These are phyloP conservation scores for Neopestalotiopsis sp. DNA, from an alignment of 2,329 filamentous ascomycete genomes.

Conservation along the genomic window DNA sequence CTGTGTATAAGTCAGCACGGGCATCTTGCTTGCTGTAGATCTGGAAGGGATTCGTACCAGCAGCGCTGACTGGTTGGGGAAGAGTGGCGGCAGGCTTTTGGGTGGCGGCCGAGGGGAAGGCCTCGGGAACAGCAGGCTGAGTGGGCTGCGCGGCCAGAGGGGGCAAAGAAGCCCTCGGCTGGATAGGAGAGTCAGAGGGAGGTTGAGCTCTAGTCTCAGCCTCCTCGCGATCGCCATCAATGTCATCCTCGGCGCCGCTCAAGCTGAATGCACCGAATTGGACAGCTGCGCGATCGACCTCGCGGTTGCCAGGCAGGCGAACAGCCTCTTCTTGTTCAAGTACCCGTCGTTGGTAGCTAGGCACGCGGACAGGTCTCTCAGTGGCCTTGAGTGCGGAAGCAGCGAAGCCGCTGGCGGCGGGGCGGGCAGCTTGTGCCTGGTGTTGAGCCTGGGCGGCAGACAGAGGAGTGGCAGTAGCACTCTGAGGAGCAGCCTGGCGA, in stretches of 20 bases:
- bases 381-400: constrained; percentile 84
- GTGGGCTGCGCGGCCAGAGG: constrained; percentile 59
- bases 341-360: constrained; percentile 84
- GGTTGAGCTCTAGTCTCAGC: constrained; percentile 93
- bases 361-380: constrained; percentile 67
- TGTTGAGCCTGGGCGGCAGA: constrained; percentile 68
- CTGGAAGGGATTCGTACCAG: constrained; percentile 33
- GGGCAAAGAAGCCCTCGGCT: constrained; percentile 86
- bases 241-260: constrained; percentile 82
- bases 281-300: constrained; percentile 89
- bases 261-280: constrained; percentile 97
- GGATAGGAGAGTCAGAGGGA: constrained; percentile 88
- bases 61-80: constrained; percentile 40
- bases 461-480: constrained; percentile 69
- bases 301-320: constrained; percentile 96
- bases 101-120: constrained; percentile 48
- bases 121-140: constrained; percentile 60
- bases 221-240: constrained; percentile 94
- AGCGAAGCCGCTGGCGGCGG: constrained; percentile 75
- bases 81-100: constrained; percentile 60
- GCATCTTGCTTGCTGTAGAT: constrained; percentile 8
- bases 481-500: constrained; percentile 58
- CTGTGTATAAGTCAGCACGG: constrained; percentile 32
- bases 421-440: constrained; percentile 53
- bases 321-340: constrained; percentile 97